phyloP scores from a whole-genome alignment of 2,329 filamentous ascomycete genomes.

The Penicillium sp. region DNA sequence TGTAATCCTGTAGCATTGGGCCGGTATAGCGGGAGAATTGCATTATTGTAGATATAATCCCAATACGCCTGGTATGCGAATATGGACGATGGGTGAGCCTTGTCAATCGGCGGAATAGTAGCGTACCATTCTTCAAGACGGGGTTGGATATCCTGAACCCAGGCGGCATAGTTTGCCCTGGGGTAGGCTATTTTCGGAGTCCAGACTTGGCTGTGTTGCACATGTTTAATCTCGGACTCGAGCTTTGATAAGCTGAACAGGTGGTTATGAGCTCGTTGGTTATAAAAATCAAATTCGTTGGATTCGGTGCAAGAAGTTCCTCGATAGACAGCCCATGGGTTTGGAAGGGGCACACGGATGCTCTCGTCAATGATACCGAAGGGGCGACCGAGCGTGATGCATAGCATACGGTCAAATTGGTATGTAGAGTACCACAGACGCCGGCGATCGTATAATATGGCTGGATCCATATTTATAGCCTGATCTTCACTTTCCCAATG shows the following conservation, averaged over 20 bases:
- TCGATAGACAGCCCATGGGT: neutral
- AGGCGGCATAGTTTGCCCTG: neutral
- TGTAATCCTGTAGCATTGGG: neutral
- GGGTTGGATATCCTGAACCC: constrained; percentile 1
- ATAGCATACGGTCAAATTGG: constrained; percentile 2
- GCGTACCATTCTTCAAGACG: constrained; percentile 3
- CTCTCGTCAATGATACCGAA: constrained; percentile 6
- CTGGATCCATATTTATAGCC: neutral
- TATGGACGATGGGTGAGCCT: neutral
- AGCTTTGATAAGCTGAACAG: neutral
- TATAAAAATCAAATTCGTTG: neutral
- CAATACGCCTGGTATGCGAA: constrained; percentile 2
- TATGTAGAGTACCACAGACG: constrained; percentile 2
- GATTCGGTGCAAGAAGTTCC: neutral
- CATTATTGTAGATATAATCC: neutral
- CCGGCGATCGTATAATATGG: neutral
- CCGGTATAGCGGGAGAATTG: neutral
- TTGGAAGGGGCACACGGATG: neutral
- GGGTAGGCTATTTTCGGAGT: neutral
- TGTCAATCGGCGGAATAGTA: constrained; percentile 1
- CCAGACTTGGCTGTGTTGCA: neutral
- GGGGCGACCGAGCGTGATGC: constrained; percentile 4
- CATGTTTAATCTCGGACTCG: constrained; percentile 1
- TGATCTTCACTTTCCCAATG: constrained; percentile 3
- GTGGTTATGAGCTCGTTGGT: constrained; percentile 2